Evolutionary conservation across 1,139 yeast species (phyloP).

Genomic region (Zygosaccharomyces pseudobailii): DNA sequence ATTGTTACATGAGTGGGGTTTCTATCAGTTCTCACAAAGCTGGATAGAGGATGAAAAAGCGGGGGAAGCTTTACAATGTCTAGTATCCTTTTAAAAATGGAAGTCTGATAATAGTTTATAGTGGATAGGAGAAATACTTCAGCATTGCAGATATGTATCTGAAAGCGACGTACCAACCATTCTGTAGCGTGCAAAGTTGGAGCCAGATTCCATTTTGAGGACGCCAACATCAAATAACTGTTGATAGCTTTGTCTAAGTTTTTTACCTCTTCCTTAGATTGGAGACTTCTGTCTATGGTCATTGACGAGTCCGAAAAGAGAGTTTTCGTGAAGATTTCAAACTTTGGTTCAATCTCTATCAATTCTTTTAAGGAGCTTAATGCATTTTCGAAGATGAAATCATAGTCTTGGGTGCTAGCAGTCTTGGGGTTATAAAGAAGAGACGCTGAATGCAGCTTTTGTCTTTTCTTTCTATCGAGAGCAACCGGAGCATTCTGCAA

Average conservation of each 20-base stretch:
- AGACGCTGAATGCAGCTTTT: constrained; percentile 83
- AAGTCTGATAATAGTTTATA: constrained; percentile 70
- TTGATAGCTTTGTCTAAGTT: constrained; percentile 69
- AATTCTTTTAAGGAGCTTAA: constrained; percentile 74
- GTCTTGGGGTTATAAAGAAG: constrained; percentile 78
- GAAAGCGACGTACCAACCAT: constrained; percentile 93
- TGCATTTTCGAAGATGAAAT: constrained; percentile 67
- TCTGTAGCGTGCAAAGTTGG: constrained; percentile 83
- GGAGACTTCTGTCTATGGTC: constrained; percentile 73
- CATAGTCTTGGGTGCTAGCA: constrained; percentile 93
- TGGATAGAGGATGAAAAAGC: constrained; percentile 64
- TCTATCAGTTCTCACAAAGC: constrained; percentile 60
- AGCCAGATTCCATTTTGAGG: constrained; percentile 58
- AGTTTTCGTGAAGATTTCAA: constrained; percentile 61
- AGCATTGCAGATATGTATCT: constrained; percentile 73
- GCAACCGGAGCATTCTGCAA: constrained; percentile 68
- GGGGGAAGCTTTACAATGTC: constrained; percentile 71
- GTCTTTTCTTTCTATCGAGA: constrained; percentile 79
- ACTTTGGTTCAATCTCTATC: constrained; percentile 65
- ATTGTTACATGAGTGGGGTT: constrained; percentile 67
- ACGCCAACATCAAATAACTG: constrained; percentile 67
- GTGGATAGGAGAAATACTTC: constrained; percentile 67
- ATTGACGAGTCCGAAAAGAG: constrained; percentile 80
- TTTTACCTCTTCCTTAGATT: constrained; percentile 69
- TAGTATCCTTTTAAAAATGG: constrained; percentile 69